Percentiles rank a stretch among this genome's conserved stretches.
phyloP scores from a whole-genome alignment of 805 yeast species.

The Wickerhamomyces xylosicus region DNA sequence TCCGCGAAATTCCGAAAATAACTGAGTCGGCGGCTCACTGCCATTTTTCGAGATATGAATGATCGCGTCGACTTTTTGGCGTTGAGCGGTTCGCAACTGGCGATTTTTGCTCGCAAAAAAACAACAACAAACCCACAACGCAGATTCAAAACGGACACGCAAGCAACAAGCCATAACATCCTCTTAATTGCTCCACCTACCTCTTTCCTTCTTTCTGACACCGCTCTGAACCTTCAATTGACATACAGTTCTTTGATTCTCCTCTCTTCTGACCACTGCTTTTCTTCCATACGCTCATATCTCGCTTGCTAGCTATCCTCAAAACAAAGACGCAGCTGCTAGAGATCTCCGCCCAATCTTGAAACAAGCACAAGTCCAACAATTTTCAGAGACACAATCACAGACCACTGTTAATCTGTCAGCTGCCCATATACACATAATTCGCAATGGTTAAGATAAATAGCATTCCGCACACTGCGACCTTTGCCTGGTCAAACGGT shows the following conservation, averaged over 20 bases:
- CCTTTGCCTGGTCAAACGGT: slow-evolving; percentile 93
- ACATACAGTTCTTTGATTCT: neutral
- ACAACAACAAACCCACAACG: slow-evolving; percentile 1
- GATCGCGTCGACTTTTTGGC: neutral
- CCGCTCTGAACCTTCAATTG: neutral
- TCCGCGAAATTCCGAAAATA: no score
- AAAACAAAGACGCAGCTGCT: neutral
- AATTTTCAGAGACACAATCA: no score
- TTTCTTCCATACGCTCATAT: neutral
- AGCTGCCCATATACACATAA: neutral
- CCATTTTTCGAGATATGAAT: no score
- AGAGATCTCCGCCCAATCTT: neutral
- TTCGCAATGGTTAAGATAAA: slow-evolving; percentile 59
- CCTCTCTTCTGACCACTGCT: neutral
- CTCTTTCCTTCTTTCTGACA: neutral
- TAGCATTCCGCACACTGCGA: slow-evolving; percentile 77
- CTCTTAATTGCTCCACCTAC: neutral
- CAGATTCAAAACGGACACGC: neutral
- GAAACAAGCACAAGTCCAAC: neutral
- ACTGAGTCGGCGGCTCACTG: neutral
- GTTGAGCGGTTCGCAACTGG: neutral
- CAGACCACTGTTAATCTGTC: neutral
- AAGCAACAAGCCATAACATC: neutral
- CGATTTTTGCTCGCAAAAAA: slow-evolving; percentile 1
- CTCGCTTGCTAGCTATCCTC: neutral